These are phyloP conservation scores for Phylloporus arenicola DNA, from an alignment of 768 basidiomycete genomes.

Conservation along the genomic window DNA sequence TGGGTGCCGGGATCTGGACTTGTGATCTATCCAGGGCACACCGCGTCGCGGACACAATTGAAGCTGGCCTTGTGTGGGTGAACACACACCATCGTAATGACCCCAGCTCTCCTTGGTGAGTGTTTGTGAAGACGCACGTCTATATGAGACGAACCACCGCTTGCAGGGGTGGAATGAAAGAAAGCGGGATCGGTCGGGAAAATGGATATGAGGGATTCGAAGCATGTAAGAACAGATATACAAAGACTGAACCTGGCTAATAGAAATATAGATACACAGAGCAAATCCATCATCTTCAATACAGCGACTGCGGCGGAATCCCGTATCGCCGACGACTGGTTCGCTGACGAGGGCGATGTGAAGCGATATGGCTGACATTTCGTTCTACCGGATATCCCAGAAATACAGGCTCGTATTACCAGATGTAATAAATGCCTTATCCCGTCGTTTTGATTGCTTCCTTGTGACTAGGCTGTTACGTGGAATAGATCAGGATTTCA, in stretches of 20 bases:
- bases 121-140: neutral
- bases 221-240: slow-evolving; percentile 48
- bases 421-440: slow-evolving; percentile 5
- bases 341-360: slow-evolving; percentile 49
- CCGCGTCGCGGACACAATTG: slow-evolving; percentile 60
- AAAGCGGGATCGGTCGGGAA: slow-evolving; percentile 82
- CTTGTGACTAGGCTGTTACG: slow-evolving; percentile 38
- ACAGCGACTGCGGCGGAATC: slow-evolving; percentile 59
- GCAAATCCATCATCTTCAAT: slow-evolving; percentile 77
- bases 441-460: slow-evolving; percentile 56
- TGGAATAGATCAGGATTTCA: neutral
- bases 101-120: slow-evolving; percentile 80
- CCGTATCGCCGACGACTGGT: slow-evolving; percentile 69
- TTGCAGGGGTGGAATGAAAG: slow-evolving; percentile 84
- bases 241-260: neutral
- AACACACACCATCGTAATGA: slow-evolving; percentile 89
- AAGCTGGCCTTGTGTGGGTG: slow-evolving; percentile 80
- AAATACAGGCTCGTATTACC: slow-evolving; percentile 14
- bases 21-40: slow-evolving; percentile 69
- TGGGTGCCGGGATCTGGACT: slow-evolving; percentile 82
- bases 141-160: slow-evolving; percentile 3
- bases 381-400: neutral
- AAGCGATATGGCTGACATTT: slow-evolving; percentile 57
- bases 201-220: slow-evolving; percentile 80
- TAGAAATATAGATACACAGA: slow-evolving; percentile 62